Base-by-base conservation (phyloP, 768 basidiomycete genomes). In the Gloeopeniophorella convolvens region DNA sequence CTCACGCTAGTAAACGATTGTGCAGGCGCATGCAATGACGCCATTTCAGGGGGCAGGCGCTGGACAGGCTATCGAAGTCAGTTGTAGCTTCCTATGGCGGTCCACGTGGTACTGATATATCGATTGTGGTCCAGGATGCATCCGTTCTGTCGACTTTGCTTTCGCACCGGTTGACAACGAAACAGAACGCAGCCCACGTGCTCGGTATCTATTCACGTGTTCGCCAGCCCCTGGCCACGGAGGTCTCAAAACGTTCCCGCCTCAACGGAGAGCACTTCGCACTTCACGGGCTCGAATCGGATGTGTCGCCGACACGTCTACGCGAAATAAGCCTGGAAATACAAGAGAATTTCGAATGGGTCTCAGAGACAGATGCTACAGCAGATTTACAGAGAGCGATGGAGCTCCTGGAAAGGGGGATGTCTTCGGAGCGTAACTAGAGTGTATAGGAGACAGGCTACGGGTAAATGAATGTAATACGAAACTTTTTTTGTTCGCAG, bases 11-110 rank as follows among this genome's bases (percentile, higher is more conserved):
- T n/a, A n/a, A n/a, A n/a, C n/a, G n/a, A n/a, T n/a, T n/a, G n/a
- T 15, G 15, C 36, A 60, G 59, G 70, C 70, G 16, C 66, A 69
- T 31, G 66, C 64, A 1, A 72, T 74, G 71, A 52, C 67, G 44
- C 73, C 72, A 10, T 70, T 68, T 60, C 68, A 71, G 39, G 73
- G 73, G 1, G 57, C 71, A 1, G 74, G 74, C n/a, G 72, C 72
- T 0, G 70, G 73, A 4, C 68, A 72, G 40, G 61, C 70, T 2
- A 61, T 75, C 28, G 74, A 75, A 62, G 74, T 72, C 54, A 42
- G 68, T 35, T 16, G 10, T 15, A 23, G 21, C 32, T 28, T 15
- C 37, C 7, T 32, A 27, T 30, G 16, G 8, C 27, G n/a, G n/a
- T n/a, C n/a, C n/a, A n/a, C n/a, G n/a, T n/a, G n/a, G n/a, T n/a